Evolutionary conservation across 805 yeast genomes (phyloP).

Genomic region (Barnettozyma californica): DNA sequence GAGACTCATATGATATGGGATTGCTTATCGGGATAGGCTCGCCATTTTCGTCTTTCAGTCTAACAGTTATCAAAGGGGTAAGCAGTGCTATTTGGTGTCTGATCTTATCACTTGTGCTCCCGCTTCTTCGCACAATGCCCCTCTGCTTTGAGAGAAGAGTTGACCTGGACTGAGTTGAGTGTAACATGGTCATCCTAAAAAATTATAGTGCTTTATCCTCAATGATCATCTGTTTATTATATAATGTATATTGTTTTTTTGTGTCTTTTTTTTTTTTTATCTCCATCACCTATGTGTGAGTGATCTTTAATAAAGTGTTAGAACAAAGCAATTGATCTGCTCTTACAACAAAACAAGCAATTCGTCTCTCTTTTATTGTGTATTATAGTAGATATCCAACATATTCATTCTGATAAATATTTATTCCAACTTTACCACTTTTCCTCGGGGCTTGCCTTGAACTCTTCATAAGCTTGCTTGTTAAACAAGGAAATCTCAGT

Average conservation of each 20-base stretch:
- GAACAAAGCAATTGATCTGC: too few species aligned
- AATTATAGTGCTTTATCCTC: neutral
- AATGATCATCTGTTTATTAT: neutral
- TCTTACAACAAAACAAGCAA: neutral
- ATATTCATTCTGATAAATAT: neutral
- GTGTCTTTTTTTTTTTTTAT: too few species aligned
- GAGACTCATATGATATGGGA: neutral
- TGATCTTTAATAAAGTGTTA: too few species aligned
- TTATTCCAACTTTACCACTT: slow-evolving; percentile 56
- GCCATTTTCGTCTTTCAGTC: neutral
- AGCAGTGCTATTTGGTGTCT: neutral
- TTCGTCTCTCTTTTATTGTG: neutral
- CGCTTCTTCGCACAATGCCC: neutral
- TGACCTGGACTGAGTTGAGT: too few species aligned
- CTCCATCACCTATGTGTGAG: too few species aligned
- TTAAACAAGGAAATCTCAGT: slow-evolving; percentile 88
- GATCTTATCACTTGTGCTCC: neutral
- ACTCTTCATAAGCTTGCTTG: slow-evolving; percentile 55
- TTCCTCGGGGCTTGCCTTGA: slow-evolving; percentile 80
- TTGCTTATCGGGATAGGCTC: neutral
- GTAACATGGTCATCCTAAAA: neutral
- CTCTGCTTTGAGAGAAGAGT: neutral
- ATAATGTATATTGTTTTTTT: neutral
- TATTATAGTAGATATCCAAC: neutral
- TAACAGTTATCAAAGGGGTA: neutral